Base-by-base conservation (phyloP, 2,329 filamentous ascomycete genomes). In the Neonectria sp. region DNA sequence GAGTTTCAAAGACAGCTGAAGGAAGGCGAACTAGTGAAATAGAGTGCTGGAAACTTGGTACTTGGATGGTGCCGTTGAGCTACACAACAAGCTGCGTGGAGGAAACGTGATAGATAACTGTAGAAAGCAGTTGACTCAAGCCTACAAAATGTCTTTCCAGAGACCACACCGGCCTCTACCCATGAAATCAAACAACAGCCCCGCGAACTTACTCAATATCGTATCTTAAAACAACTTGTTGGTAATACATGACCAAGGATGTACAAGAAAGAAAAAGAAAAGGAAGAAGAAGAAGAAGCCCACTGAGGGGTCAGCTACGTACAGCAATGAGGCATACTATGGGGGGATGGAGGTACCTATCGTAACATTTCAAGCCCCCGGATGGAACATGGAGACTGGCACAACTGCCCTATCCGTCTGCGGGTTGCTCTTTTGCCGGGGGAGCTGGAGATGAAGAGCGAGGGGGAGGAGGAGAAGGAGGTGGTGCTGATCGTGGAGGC, bases 261-360 rank as follows among this genome's bases (percentile, higher is more conserved):
- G 43, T 69, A 69, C 63, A 68, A 29, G 59, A 65, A 69, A 67
- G 27, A 25, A 69, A 62, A 68, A 29, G 59, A 65, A 69, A 67
- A 24, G 24, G 35, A 65, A 56, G 29, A 31, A 31, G 33, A 6
- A 43, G 6, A 40, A 35, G 21, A 45, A 45, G 27, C 25, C 37
- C n/a, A 15, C 11, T 0, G 13, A 12, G 17, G 25, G 7, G n/a
- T 71, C 40, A 73, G 58, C 15, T 51, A 7, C n/a, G 9, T 46
- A 2, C n/a, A 29, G 5, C 4, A 21, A 46, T 35, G n/a, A 43
- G 25, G n/a, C 40, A 40, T 31, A 43, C 11, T 21, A 12, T 21
- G 11, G 25, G 45, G 48, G 57, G 55, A 46, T 37, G 43, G 27
- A 48, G 21, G 27, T 53, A 51, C 56, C 49, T 46, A 33, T 63